Conservation (phyloP, 768 basidiomycete species). For the Lactifluus hygrophoroides region DNA sequence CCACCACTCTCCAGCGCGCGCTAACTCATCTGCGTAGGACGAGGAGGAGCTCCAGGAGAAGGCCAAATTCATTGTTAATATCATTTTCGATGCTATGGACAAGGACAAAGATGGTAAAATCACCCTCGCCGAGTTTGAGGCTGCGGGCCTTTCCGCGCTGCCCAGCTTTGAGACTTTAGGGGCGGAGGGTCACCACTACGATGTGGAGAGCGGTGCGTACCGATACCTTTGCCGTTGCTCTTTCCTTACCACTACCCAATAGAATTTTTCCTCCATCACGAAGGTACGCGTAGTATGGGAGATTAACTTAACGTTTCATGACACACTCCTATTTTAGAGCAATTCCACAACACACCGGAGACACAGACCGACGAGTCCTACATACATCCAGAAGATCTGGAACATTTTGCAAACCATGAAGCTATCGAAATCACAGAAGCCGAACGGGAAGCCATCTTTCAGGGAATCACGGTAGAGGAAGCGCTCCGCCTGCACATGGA, state of each 20-base stretch:
- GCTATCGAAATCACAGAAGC: slow-evolving; percentile 78
- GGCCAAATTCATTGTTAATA: slow-evolving; percentile 66
- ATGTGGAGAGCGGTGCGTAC: slow-evolving; percentile 74
- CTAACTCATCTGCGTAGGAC: slow-evolving; percentile 36
- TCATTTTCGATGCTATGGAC: slow-evolving; percentile 65
- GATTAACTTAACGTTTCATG: not conserved
- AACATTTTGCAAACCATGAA: slow-evolving; percentile 89
- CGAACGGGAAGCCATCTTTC: slow-evolving; percentile 73
- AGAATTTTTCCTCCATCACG: slow-evolving; percentile 97
- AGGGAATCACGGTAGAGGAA: slow-evolving; percentile 74
- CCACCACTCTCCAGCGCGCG: not conserved
- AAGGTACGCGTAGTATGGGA: slow-evolving; percentile 46
- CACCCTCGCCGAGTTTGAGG: slow-evolving; percentile 60
- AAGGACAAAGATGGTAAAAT: slow-evolving; percentile 64
- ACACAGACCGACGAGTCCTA: slow-evolving; percentile 96
- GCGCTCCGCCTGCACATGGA: slow-evolving; percentile 42
- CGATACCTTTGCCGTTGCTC: not conserved
- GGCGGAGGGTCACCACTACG: slow-evolving; percentile 90
- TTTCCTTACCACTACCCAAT: slow-evolving; percentile 1
- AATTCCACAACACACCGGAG: slow-evolving; percentile 93
- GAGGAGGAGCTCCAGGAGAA: slow-evolving; percentile 74
- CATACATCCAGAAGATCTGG: slow-evolving; percentile 84
- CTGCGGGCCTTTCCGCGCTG: slow-evolving; percentile 62
- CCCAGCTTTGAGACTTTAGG: slow-evolving; percentile 80
- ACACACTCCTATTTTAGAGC: slow-evolving; percentile 40